Evolutionary conservation across 2,329 filamentous ascomycete genomes (phyloP), one percentile per base, ranked within the genome.

Genomic region (Botryotinia globosa): DNA sequence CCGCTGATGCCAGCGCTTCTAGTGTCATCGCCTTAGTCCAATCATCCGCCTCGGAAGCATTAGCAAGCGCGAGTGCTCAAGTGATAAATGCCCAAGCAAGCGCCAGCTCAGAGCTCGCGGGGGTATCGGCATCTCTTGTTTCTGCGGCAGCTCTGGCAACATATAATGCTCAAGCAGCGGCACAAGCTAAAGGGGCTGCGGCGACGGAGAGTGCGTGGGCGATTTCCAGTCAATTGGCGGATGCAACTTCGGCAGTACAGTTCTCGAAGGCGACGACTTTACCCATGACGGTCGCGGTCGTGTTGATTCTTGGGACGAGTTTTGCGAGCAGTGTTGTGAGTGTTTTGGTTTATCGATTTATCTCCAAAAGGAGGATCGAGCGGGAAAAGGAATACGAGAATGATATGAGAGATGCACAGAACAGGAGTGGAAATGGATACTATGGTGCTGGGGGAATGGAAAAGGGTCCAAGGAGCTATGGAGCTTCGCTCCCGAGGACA

Each of bases 11-110:
- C 5, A 65, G 44, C 29, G 69, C 59, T 16, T 71, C 69, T 10
- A n/a, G 10, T 16, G 69, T 44, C 42, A 64, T 64, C 8, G 59
- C 58, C 32, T 2, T 20, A 12, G 34, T 71, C 22, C 56, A 54
- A 12, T 62, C 69, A 32, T 71, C 69, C 20, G 69, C 69, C 12
- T 48, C 59, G 4, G 59, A 32, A 22, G 69, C 69, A 32, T 64
- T 71, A 2, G 59, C 14, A 18, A 51, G 58, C 20, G 45, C 59
- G 29, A 54, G 32, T 29, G 12, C 59, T 1, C 54, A 61, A 6
- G 34, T 45, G 7, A 69, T 34, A n/a, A 59, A 16, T 16, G 25
- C 42, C 22, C 22, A 69, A 45, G 44, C 59, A 18, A 64, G 58
- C 29, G 45, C 45, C 4, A 71, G 44, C 18, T 45, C 34, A 39